Base-by-base conservation (phyloP, 345 rosid species). In the Heritiera littoralis region DNA sequence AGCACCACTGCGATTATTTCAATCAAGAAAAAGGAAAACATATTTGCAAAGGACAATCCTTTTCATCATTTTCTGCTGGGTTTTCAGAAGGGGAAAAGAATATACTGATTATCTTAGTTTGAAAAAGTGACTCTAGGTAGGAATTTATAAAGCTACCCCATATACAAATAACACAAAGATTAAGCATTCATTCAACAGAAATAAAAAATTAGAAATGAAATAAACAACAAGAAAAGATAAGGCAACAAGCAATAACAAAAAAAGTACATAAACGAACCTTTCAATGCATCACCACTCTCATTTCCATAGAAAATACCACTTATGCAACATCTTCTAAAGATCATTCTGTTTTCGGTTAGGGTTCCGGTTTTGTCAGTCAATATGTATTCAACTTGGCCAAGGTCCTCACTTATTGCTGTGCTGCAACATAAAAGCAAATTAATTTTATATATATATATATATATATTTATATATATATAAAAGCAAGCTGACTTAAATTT, bases 391-490 rank as follows among this genome's bases (percentile, higher is more conserved):
- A 96, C 98, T 89, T 96, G 99, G 80, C 98, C 98, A 84, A 96
- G 90, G 89, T 96, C 99, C 87, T 96, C 99, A 79, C 99, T 96
- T 84, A 96, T 94, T 87, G 99, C 98, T 90, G 99, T 94, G 92
- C 99, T 96, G 99, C 92, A 90, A 84, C 88, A 86, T 72, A 75
- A 85, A 64, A 91, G 87, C 77, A 83, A 82, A 79, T 5, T 23
- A 23, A 23, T 23, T 23, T 23, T 23, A 23, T 23, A 23, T 23
- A 23, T 23, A 23, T 23, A 23, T 23, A 23, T 23, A 23, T 23
- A 23, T 23, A 23, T 23, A 23, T 23, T 0, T 23, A 23, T 23
- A 23, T 23, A 23, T 23, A 23, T 23, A 23, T 23, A 23, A 0
- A 23, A 23, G 28, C 63, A 58, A 30, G 66, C 48, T 20, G 65